These are phyloP conservation scores for Hypericum androsaemum DNA, from an alignment of 345 rosid genomes.

Conservation along the genomic window DNA sequence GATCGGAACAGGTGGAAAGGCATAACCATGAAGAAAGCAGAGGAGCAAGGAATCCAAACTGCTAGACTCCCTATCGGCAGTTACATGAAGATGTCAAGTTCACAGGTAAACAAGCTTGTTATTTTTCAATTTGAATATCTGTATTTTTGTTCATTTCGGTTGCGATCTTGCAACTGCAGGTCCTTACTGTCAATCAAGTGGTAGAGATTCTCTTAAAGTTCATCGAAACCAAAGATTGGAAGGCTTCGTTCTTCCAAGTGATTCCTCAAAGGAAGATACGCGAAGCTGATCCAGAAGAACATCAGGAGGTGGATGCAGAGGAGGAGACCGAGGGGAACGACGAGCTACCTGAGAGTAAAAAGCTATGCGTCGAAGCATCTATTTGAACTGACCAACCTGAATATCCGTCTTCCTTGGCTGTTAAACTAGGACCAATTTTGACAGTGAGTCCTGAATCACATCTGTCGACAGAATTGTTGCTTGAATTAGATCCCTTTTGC, in stretches of 20 bases:
- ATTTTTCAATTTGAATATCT: not conserved
- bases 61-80: constrained; percentile 78
- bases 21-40: constrained; percentile 77
- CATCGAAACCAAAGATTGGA: constrained; percentile 81
- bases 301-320: constrained; percentile 17
- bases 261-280: constrained; percentile 83
- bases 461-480: too few relatives aligned
- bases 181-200: constrained; percentile 94
- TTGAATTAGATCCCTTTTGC: too few relatives aligned
- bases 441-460: too few relatives aligned
- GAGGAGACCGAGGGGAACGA: constrained; percentile 21
- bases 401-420: not conserved
- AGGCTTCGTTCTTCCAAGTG: constrained; percentile 72
- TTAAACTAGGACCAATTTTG: too few relatives aligned
- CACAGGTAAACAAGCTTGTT: constrained; percentile 49
- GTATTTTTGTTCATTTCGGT: not conserved
- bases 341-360: constrained; percentile 38
- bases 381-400: constrained; percentile 2
- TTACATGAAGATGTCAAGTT: constrained; percentile 88
- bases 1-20: constrained; percentile 96
- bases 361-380: constrained; percentile 41
- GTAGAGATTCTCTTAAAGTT: constrained; percentile 78
- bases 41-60: constrained; percentile 81
- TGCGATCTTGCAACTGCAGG: constrained; percentile 29
- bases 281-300: constrained; percentile 30